Evolutionary conservation across 2,329 filamentous ascomycete species (phyloP), one percentile per base, ranked within the genome.

Genomic region (Fusarium liriodendri): DNA sequence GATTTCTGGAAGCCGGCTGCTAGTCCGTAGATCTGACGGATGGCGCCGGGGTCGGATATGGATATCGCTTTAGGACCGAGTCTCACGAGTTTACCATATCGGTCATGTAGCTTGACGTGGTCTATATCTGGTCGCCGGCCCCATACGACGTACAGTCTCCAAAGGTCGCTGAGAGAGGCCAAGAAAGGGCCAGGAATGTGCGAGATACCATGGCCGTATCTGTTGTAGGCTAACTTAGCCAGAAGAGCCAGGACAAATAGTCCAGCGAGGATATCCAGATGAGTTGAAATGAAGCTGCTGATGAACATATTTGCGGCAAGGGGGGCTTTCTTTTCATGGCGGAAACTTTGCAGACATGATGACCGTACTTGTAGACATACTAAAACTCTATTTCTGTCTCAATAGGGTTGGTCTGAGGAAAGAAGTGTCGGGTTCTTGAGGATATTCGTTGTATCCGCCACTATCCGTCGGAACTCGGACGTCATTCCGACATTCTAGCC

Each of bases 121-220:
- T 45, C 47, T n/a, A 71, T 9, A 0, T 74, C 71, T 18, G 72
- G 65, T 33, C 72, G 54, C 11, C 68, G 64, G 13, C 62, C 29
- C 54, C 66, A 69, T 0, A 73, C 72, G 9, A 69, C 42, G 1
- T 67, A 40, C 11, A 74, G 50, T 4, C 72, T 58, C 72, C 72
- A 74, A 13, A 65, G 18, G 2, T 74, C 71, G 1, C 38, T 71
- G 4, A 69, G 47, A 0, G 64, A 14, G 1, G 72, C 72, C 16
- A 74, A 32, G 8, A 32, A 32, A 2, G 72, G 72, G 0, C 71
- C 65, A 7, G 72, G 72, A 0, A 73, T 32, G 1, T 35, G 25
- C 3, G 54, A 64, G n/a, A 74, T 37, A 2, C 68, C 65, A 20
- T 65, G n/a, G 8, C 65, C 55, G 1, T 66, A 73, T 2, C 58